Evolutionary conservation across 1,284 basidiomycete species (phyloP).

Genomic region (Fomitopsis schrenkii): DNA sequence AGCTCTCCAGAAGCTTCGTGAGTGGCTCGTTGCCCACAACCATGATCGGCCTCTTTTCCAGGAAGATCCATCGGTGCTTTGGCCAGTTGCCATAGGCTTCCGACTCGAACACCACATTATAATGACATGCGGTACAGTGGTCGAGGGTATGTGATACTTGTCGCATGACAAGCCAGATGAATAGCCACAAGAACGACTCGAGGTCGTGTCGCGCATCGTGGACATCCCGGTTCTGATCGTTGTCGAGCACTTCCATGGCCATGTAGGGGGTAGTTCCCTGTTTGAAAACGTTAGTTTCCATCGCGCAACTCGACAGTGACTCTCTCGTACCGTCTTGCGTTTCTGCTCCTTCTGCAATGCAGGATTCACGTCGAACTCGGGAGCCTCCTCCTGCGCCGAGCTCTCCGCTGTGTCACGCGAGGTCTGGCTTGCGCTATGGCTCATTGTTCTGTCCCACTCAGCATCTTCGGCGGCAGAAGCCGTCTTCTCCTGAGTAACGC

Average conservation of each 20-base stretch:
- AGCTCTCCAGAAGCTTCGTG: not conserved
- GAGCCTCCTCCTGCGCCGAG: too few relatives aligned
- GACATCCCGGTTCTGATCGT: not conserved
- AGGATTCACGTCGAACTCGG: too few relatives aligned
- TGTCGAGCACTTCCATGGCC: not conserved
- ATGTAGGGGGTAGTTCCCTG: slow-evolving; percentile 13
- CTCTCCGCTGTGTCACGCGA: too few relatives aligned
- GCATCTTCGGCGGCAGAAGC: not conserved
- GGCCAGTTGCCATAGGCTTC: not conserved
- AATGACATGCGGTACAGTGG: not conserved
- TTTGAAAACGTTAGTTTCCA: not conserved
- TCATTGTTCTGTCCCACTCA: not conserved
- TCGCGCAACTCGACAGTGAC: too few relatives aligned
- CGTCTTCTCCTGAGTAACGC: not conserved
- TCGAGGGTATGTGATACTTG: not conserved
- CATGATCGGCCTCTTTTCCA: not conserved
- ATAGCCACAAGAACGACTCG: slow-evolving; percentile 13
- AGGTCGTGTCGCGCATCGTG: slow-evolving; percentile 5
- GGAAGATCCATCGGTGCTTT: not conserved
- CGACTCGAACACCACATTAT: not conserved
- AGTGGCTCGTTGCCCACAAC: not conserved
- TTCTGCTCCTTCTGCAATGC: not conserved
- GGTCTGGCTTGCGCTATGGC: not conserved
- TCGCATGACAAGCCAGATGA: slow-evolving; percentile 9
- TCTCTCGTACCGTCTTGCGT: not conserved